Conservation (phyloP, 2,329 filamentous ascomycete species). For the Penicillium italicum region DNA sequence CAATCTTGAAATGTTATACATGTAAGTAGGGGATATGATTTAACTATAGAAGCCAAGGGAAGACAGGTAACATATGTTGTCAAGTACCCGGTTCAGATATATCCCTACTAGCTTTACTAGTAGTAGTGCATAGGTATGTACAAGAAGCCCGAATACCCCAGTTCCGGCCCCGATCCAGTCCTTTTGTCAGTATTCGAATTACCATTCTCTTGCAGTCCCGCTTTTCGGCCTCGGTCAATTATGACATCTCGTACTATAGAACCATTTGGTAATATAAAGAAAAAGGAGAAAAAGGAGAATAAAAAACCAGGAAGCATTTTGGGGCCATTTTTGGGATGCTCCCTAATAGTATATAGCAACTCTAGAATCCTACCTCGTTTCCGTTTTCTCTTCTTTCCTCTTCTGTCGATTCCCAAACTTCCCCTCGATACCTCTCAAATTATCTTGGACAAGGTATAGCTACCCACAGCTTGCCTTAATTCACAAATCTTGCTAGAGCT, state of each 20-base stretch:
- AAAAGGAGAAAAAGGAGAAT: constrained; percentile 1
- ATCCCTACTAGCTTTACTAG: too few species aligned
- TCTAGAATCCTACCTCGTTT: constrained; percentile 6
- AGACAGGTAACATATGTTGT: not conserved
- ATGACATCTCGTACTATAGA: not conserved
- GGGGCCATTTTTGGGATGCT: not conserved
- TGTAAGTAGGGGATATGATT: too few species aligned
- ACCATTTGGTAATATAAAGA: constrained; percentile 1
- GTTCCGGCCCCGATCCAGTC: not conserved
- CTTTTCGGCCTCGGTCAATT: not conserved
- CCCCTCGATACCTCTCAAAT: not conserved
- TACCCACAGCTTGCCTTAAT: constrained; percentile 9
- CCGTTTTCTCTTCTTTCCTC: constrained; percentile 1
- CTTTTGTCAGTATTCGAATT: not conserved
- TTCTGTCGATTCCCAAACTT: not conserved
- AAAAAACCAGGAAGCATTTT: constrained; percentile 1
- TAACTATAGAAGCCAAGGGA: not conserved
- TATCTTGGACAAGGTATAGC: constrained; percentile 9
- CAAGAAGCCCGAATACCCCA: not conserved
- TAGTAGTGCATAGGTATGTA: too few species aligned
- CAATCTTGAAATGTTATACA: not conserved
- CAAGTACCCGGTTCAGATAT: too few species aligned
- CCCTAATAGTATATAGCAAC: constrained; percentile 16
- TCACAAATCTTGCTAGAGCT: not conserved
- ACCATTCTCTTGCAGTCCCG: not conserved